Percentiles rank a stretch among this genome's conserved stretches.
These are phyloP conservation scores for Kodamaea restingae DNA, from an alignment of 805 yeast genomes.

Conservation along the genomic window DNA sequence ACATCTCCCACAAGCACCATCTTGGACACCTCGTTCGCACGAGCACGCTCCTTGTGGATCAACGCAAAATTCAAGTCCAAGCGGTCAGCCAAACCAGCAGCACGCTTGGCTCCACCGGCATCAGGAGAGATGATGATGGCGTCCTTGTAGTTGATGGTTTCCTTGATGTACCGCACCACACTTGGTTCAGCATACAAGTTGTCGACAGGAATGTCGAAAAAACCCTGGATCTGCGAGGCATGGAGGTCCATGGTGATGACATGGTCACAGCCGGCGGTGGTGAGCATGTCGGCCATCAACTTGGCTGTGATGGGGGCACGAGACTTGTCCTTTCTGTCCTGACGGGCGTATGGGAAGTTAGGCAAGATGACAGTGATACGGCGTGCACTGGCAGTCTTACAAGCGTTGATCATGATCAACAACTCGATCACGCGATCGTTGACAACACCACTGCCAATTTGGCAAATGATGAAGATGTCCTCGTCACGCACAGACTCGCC, in stretches of 20 bases:
- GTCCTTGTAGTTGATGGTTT: slow-evolving; percentile 51
- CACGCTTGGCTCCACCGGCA: slow-evolving; percentile 98
- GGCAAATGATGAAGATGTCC: slow-evolving; percentile 75
- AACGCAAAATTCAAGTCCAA: slow-evolving; percentile 90
- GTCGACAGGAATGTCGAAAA: slow-evolving; percentile 92
- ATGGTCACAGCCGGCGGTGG: slow-evolving; percentile 83
- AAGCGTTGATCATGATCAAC: slow-evolving; percentile 75
- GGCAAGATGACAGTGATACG: slow-evolving; percentile 81
- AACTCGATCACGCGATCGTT: slow-evolving; percentile 74
- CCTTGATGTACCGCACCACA: slow-evolving; percentile 75
- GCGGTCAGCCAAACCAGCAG: slow-evolving; percentile 88
- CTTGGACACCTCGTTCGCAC: slow-evolving; percentile 89
- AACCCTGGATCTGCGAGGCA: slow-evolving; percentile 97
- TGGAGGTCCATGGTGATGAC: slow-evolving; percentile 96
- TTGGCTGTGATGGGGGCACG: slow-evolving; percentile 86
- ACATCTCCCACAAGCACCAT: slow-evolving; percentile 98
- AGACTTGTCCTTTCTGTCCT: slow-evolving; percentile 79
- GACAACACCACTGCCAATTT: slow-evolving; percentile 73
- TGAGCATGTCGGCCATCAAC: slow-evolving; percentile 75
- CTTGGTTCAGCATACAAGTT: slow-evolving; percentile 94
- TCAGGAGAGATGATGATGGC: slow-evolving; percentile 92
- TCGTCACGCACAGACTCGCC: slow-evolving; percentile 85
- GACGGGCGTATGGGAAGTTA: slow-evolving; percentile 84
- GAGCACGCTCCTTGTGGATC: slow-evolving; percentile 92
- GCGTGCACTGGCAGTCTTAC: slow-evolving; percentile 78